Evolutionary conservation across 345 rosid genomes (phyloP), one percentile per base, ranked within the genome.

Genomic region (Camelina hispida): DNA sequence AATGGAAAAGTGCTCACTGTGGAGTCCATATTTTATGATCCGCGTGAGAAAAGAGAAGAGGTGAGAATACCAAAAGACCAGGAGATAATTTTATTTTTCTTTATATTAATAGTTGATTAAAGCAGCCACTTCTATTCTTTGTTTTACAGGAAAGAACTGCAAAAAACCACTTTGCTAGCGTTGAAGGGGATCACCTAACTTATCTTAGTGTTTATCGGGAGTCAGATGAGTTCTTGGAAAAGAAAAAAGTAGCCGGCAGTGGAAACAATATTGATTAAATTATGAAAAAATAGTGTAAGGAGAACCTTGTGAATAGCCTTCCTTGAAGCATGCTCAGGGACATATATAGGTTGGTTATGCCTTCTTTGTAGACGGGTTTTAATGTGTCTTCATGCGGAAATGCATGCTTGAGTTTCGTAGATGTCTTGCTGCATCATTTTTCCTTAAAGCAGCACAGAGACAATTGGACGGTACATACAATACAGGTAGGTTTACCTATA

Each of bases 341-440:
- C 75, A 84, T 84, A 55, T 90, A 86, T 83, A 84, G 95, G 98
- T 93, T 65, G 12, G 66, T 30, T 57, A 57, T 48, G 9, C 30
- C 73, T 72, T 72, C 18, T n/a, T 65, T 11, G 30, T 35, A 59
- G 48, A 88, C 91, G 93, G 91, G 91, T 44, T 88, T 94, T 77
- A 61, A 17, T 62, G 65, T 89, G 59, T 83, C 91, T 72, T 91
- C 98, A 50, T 90, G 97, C 51, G 96, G 95, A 30, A 87, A 87
- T n/a, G 96, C 78, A 71, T 76, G 72, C 87, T 88, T 77, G 91
- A 83, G 82, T 90, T 87, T 75, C 87, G 89, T 34, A 88, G 90
- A 84, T 94, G 98, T 81, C 97, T 94, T 23, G 89, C 95, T 22
- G 88, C 95, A 55, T 85, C 97, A 10, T 94, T 94, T 84, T 94